These are phyloP conservation scores for Neofusicoccum cordaticola DNA, from an alignment of 2,329 filamentous ascomycete genomes.

Conservation along the genomic window DNA sequence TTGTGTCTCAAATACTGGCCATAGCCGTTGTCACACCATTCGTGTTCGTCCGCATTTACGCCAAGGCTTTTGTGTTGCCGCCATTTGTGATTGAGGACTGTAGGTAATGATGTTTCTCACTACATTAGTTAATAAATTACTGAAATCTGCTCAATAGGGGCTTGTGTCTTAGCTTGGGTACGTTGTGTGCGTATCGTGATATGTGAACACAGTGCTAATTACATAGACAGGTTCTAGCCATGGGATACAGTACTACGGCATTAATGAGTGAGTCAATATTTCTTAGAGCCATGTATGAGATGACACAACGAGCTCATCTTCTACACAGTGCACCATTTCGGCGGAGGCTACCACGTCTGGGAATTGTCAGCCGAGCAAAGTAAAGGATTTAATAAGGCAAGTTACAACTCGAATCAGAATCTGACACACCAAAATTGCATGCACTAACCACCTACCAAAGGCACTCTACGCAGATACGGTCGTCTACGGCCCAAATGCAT, in stretches of 20 bases:
- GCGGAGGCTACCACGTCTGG: constrained; percentile 21
- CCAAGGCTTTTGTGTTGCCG: constrained; percentile 16
- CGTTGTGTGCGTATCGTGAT: background rate
- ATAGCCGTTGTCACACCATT: constrained; percentile 18
- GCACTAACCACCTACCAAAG: background rate
- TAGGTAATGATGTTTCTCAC: constrained; percentile 10
- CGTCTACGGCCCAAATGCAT: constrained; percentile 23
- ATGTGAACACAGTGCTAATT: background rate
- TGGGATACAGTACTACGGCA: background rate
- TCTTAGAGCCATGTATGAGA: background rate
- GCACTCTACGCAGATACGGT: constrained; percentile 18
- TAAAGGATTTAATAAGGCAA: background rate
- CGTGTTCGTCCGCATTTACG: constrained; percentile 18
- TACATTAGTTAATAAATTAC: background rate
- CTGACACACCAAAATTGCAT: background rate
- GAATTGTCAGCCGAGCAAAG: constrained; percentile 5
- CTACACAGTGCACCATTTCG: constrained; percentile 17
- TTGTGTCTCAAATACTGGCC: constrained; percentile 18
- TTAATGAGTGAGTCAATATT: background rate
- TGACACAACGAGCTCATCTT: background rate
- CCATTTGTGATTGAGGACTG: constrained; percentile 20
- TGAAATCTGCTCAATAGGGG: background rate
- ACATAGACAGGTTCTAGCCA: background rate
- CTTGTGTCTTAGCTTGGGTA: background rate
- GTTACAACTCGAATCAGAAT: background rate